A percentile compares a stretch with the other conserved stretches of the same genome.
phyloP scores from a whole-genome alignment of 805 yeast species.

The Saturnispora silvae region DNA sequence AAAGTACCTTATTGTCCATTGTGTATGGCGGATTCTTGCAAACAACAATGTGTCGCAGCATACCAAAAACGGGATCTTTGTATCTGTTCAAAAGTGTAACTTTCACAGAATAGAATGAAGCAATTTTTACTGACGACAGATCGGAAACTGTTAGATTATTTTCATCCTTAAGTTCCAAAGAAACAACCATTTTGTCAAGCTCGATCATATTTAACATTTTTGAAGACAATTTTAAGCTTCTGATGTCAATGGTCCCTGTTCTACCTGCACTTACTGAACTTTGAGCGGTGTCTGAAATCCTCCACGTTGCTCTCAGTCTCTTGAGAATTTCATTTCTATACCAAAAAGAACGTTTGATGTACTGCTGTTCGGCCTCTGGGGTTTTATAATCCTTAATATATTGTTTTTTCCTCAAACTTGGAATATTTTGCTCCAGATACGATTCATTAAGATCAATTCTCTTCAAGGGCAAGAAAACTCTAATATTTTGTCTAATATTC shows the following conservation, averaged over 20 bases:
- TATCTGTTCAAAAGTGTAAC: slow-evolving; percentile 43
- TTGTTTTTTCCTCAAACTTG: slow-evolving; percentile 62
- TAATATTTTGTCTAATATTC: slow-evolving; percentile 23
- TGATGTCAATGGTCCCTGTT: slow-evolving; percentile 51
- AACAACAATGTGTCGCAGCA: slow-evolving; percentile 49
- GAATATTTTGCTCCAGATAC: slow-evolving; percentile 44
- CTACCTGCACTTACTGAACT: slow-evolving; percentile 27
- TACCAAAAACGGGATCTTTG: slow-evolving; percentile 34
- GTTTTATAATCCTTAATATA: slow-evolving; percentile 48
- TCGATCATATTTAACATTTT: slow-evolving; percentile 48
- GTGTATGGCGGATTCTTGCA: slow-evolving; percentile 22
- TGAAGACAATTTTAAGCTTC: slow-evolving; percentile 52
- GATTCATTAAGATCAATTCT: slow-evolving; percentile 37
- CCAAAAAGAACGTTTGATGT: slow-evolving; percentile 69
- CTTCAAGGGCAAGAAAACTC: slow-evolving; percentile 64
- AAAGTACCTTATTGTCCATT: slow-evolving; percentile 49
- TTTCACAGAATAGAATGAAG: slow-evolving; percentile 40
- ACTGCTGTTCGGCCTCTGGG: slow-evolving; percentile 44
- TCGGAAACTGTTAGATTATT: slow-evolving; percentile 11
- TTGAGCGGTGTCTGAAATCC: slow-evolving; percentile 17
- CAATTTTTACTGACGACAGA: slow-evolving; percentile 28
- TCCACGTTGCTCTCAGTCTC: slow-evolving; percentile 60
- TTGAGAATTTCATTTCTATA: slow-evolving; percentile 55
- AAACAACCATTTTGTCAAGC: slow-evolving; percentile 36
- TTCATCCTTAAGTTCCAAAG: slow-evolving; percentile 24